Percentiles rank a stretch among this genome's conserved stretches.
phyloP scores from a whole-genome alignment of 2,329 filamentous ascomycete genomes.

The Arthrobotrys musiformis region DNA sequence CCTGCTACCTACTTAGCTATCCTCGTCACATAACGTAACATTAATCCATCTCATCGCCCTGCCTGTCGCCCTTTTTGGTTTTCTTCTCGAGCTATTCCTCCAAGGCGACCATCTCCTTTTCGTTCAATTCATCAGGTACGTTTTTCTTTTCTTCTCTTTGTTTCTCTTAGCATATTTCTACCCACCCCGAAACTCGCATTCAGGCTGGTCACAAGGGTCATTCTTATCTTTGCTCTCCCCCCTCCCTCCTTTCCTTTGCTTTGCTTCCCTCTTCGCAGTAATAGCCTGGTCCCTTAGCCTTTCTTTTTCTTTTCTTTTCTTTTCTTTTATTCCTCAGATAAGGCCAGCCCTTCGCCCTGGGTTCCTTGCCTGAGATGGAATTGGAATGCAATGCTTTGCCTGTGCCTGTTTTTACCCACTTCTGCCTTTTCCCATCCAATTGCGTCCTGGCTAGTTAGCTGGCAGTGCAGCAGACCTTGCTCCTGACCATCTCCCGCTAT shows the following conservation, averaged over 20 bases:
- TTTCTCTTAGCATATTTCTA: not conserved
- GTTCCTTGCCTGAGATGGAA: conserved; percentile 37
- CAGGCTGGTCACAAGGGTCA: conserved; percentile 49
- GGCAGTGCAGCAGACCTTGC: conserved; percentile 42
- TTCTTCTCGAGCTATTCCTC: conserved; percentile 6
- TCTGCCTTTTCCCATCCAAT: conserved; percentile 53
- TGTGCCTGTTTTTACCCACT: conserved; percentile 42
- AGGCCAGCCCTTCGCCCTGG: conserved; percentile 25
- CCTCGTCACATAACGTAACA: too few species aligned
- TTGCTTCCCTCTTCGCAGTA: too few species aligned
- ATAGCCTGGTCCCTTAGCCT: conserved; percentile 21
- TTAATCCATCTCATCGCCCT: conserved; percentile 3
- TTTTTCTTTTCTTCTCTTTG: not conserved
- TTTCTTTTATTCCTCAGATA: conserved; percentile 12
- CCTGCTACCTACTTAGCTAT: too few species aligned
- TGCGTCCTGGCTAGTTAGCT: conserved; percentile 36
- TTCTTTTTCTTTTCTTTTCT: conserved; percentile 6
- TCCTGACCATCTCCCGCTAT: conserved; percentile 26
- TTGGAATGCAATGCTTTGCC: conserved; percentile 23
- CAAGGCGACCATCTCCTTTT: conserved; percentile 2
- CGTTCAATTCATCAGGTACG: not conserved
- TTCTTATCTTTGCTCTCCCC: conserved; percentile 15
- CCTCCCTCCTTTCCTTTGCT: not conserved
- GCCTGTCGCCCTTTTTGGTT: not conserved
- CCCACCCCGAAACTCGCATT: conserved; percentile 12